Conservation (phyloP, 1,139 yeast species). For the Debaryomyces fabryi region DNA sequence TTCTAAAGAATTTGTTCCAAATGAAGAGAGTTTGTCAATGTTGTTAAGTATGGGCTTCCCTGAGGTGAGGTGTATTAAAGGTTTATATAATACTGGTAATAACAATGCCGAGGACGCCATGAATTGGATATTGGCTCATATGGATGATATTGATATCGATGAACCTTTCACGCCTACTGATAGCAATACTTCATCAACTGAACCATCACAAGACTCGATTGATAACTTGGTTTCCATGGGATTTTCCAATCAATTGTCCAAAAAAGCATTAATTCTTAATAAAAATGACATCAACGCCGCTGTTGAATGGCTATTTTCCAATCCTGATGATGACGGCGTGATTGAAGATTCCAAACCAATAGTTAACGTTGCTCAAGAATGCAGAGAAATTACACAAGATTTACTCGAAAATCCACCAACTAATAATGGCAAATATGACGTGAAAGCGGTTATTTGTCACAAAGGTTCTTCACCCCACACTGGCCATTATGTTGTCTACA, state of each 20-base stretch:
- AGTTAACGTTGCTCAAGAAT: conserved; percentile 27
- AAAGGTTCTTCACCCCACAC: conserved; percentile 94
- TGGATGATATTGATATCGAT: conserved; percentile 84
- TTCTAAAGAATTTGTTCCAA: conserved; percentile 51
- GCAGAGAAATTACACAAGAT: conserved; percentile 18
- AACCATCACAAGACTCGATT: conserved; percentile 44
- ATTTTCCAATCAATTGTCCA: conserved; percentile 61
- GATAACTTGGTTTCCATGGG: conserved; percentile 75
- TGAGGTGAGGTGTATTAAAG: conserved; percentile 63
- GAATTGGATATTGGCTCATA: conserved; percentile 88
- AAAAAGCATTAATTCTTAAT: conserved; percentile 66
- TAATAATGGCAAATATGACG: conserved; percentile 39
- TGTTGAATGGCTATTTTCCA: conserved; percentile 84
- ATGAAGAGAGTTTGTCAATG: conserved; percentile 54
- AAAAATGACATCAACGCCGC: conserved; percentile 70
- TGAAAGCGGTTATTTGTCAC: conserved; percentile 84
- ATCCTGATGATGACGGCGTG: conserved; percentile 63
- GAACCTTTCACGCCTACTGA: conserved; percentile 48
- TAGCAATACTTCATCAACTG: conserved; percentile 17
- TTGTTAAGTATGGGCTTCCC: conserved; percentile 89
- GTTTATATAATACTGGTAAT: conserved; percentile 74
- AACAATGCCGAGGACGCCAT: conserved; percentile 72
- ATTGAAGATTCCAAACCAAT: conserved; percentile 23
- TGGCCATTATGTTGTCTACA: conserved; percentile 92
- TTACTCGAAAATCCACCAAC: conserved; percentile 16